A percentile compares a stretch with the other conserved stretches of the same genome.
Evolutionary conservation across 2,329 filamentous ascomycete species (phyloP).

Genomic region (Tolypocladium endophyticum): DNA sequence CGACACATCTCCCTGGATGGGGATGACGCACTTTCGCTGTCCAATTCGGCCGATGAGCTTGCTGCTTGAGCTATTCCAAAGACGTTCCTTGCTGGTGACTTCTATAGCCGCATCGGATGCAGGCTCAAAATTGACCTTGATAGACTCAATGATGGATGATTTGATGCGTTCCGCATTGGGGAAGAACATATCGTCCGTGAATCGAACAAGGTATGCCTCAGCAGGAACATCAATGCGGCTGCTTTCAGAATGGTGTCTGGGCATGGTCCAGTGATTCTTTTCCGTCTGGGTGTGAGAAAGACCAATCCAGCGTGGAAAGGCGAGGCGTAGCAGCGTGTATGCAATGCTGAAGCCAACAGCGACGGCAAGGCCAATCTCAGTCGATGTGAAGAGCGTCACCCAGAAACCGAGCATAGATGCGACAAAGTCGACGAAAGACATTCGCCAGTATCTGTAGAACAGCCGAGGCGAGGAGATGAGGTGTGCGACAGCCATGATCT

Average conservation of each 20-base stretch:
- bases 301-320: slow-evolving; percentile 35
- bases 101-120: slow-evolving; percentile 30
- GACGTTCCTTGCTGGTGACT: slow-evolving; percentile 28
- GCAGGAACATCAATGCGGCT: slow-evolving; percentile 22
- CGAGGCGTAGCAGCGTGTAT: slow-evolving; percentile 47
- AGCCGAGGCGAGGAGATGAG: slow-evolving; percentile 46
- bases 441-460: slow-evolving; percentile 55
- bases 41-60: slow-evolving; percentile 36
- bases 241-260: slow-evolving; percentile 6
- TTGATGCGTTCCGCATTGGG: slow-evolving; percentile 47
- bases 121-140: slow-evolving; percentile 28
- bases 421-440: slow-evolving; percentile 54
- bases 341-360: slow-evolving; percentile 54
- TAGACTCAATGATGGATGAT: slow-evolving; percentile 34
- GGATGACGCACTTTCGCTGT: slow-evolving; percentile 21
- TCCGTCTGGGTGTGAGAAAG: slow-evolving; percentile 17
- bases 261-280: slow-evolving; percentile 17
- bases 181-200: slow-evolving; percentile 49
- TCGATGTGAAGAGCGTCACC: slow-evolving; percentile 50
- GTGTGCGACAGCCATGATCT: slow-evolving; percentile 53
- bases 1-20: slow-evolving; percentile 19
- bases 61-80: slow-evolving; percentile 43
- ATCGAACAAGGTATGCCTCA: slow-evolving; percentile 45
- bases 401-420: slow-evolving; percentile 54
- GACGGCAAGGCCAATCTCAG: slow-evolving; percentile 47